Evolutionary conservation across 2,329 filamentous ascomycete genomes (phyloP).

Genomic region (Penicillium hesseltinei): DNA sequence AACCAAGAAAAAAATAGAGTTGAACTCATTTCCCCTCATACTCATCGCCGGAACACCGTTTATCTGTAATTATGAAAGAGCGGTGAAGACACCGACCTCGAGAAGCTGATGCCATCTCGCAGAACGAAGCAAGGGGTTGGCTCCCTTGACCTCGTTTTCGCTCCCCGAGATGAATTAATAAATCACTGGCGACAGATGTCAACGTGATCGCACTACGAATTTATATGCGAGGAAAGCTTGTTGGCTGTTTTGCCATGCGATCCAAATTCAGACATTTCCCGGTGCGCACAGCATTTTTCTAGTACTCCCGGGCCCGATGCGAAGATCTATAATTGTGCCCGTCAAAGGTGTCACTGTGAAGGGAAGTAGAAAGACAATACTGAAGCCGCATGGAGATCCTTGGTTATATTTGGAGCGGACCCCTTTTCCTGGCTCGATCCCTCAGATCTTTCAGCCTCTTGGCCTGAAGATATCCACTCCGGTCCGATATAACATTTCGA

Average conservation of each 20-base stretch:
- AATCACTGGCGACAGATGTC: not conserved
- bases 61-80: slow-evolving; percentile 13
- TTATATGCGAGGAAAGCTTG: slow-evolving; percentile 11
- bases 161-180: not conserved
- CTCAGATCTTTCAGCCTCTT: slow-evolving; percentile 6
- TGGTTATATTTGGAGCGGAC: not conserved
- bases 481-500: not conserved
- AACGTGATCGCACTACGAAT: not conserved
- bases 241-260: not conserved
- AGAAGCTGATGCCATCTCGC: slow-evolving; percentile 21
- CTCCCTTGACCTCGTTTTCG: slow-evolving; percentile 2
- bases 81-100: slow-evolving; percentile 17
- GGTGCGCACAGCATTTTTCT: not conserved
- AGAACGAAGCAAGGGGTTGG: slow-evolving; percentile 20
- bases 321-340: not conserved
- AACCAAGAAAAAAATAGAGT: not conserved
- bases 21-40: not conserved
- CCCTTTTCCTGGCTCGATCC: not conserved
- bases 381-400: slow-evolving; percentile 8
- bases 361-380: not conserved
- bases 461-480: not conserved
- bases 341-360: not conserved
- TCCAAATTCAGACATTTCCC: slow-evolving; percentile 1
- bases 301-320: not conserved
- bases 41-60: not conserved